These are phyloP conservation scores for Schizopora paradoxa DNA, from an alignment of 1,284 basidiomycete species.

Conservation along the genomic window DNA sequence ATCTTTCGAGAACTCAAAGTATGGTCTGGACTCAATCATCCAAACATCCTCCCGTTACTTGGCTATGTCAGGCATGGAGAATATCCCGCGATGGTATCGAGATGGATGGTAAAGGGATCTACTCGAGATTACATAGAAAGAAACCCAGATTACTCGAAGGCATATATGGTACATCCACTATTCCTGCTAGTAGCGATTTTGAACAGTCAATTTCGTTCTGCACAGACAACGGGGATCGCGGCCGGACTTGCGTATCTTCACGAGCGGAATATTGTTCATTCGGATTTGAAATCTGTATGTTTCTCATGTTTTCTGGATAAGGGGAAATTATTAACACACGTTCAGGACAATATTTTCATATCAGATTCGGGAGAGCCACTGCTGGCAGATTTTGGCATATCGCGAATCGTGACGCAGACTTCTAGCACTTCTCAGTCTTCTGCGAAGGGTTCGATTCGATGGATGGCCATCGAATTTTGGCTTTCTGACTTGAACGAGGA, in stretches of 20 bases:
- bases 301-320: conserved; percentile 4
- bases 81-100: too few species aligned
- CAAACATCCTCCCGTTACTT: too few species aligned
- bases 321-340: background rate
- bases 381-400: conserved; percentile 12
- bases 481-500: background rate
- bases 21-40: too few species aligned
- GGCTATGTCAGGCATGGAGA: too few species aligned
- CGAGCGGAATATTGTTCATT: conserved; percentile 8
- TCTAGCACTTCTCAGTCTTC: background rate
- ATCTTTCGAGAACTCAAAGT: too few species aligned
- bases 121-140: too few species aligned
- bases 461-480: background rate
- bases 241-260: conserved; percentile 16
- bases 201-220: background rate
- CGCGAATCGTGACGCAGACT: conserved; percentile 2
- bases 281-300: conserved; percentile 17
- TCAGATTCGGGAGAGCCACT: conserved; percentile 4
- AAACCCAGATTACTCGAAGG: too few species aligned
- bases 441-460: background rate
- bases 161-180: too few species aligned
- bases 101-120: too few species aligned
- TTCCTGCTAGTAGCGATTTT: too few species aligned
- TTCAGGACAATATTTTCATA: conserved; percentile 15
- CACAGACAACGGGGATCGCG: conserved; percentile 10